Conservation (phyloP, 2,329 filamentous ascomycete genomes). For the Tympanopsis confertula region DNA sequence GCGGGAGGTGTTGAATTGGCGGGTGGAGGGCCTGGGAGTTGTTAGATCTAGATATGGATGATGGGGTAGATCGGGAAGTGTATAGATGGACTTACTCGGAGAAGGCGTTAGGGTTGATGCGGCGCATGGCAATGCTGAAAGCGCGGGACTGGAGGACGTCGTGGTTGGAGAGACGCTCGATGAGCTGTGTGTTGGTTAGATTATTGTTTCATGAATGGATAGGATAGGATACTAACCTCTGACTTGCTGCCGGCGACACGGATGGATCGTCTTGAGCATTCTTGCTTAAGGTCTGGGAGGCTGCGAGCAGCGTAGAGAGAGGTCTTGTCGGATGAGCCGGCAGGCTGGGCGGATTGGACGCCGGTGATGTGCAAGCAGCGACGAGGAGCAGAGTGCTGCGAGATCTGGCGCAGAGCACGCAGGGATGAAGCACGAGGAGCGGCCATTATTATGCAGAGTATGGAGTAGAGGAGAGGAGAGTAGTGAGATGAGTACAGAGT, state of each 20-base stretch:
- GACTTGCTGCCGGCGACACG: conserved; percentile 25
- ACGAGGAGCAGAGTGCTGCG: conserved; percentile 21
- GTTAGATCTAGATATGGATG: background rate
- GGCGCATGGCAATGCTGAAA: conserved; percentile 39
- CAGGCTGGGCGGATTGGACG: conserved; percentile 38
- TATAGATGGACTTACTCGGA: conserved; percentile 8
- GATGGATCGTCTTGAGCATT: conserved; percentile 35
- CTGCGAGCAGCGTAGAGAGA: conserved; percentile 35
- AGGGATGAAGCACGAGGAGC: conserved; percentile 29
- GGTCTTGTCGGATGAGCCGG: conserved; percentile 35
- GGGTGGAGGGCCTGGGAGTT: conserved; percentile 15
- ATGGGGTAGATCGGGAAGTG: background rate
- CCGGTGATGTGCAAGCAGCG: conserved; percentile 49
- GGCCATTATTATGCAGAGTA: conserved; percentile 24
- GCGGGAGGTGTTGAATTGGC: conserved; percentile 51
- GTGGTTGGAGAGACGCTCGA: conserved; percentile 37
- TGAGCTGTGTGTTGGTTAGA: conserved; percentile 22
- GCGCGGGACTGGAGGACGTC: conserved; percentile 37
- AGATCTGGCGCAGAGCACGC: conserved; percentile 27
- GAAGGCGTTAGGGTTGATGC: conserved; percentile 26
- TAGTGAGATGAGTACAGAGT: too few relatives aligned
- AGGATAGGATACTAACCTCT: background rate
- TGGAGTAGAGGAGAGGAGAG: too few relatives aligned
- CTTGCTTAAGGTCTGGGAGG: conserved; percentile 33
- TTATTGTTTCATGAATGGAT: conserved; percentile 28